Evolutionary conservation across 164 flowering plant species (phyloP), one percentile per base, ranked within the genome.

Genomic region (Berberis vulgaris): DNA sequence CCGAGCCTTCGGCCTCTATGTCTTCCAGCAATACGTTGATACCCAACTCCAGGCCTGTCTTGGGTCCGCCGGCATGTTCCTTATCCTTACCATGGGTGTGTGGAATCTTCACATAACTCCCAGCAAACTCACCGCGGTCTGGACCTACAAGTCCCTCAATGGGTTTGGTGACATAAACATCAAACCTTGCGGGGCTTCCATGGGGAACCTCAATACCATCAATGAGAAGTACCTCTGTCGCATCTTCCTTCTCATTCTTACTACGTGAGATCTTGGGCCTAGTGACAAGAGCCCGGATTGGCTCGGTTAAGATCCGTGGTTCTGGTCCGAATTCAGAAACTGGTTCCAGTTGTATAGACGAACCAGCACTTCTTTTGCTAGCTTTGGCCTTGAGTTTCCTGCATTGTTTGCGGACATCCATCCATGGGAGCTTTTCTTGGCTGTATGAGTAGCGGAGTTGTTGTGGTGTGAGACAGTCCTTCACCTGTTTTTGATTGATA

Each of bases 241-340:
- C 26, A 26, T 26, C 26, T 26, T 26, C 26, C 26, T 26, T 26
- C 26, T 26, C 26, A 26, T 26, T 26, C 26, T 26, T 26, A 26
- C 26, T 26, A 26, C 26, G 26, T 26, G 26, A 26, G 68, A 3
- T 55, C 57, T 65, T 61, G 3, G 69, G 69, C 57, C 73, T 55
- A 9, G 41, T 43, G 6, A 61, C 65, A 11, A 65, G 2, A 12
- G 26, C 58, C 49, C 43, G 68, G 5, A 70, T 60, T 6, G 73
- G 42, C 43, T 54, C 56, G 0, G 47, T 47, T 12, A 69, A 11
- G 63, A 63, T 2, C 63, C 63, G 45, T 26, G 26, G 26, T 26
- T 26, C 26, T 26, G 26, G 26, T 26, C 26, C 26, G 26, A 26
- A 26, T 26, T 59, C 67, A 5, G 67, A 63, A 41, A 64, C 63